Percentiles rank a stretch among this genome's conserved stretches.
phyloP scores from a whole-genome alignment of 768 basidiomycete species.

The Lentinula aciculospora region DNA sequence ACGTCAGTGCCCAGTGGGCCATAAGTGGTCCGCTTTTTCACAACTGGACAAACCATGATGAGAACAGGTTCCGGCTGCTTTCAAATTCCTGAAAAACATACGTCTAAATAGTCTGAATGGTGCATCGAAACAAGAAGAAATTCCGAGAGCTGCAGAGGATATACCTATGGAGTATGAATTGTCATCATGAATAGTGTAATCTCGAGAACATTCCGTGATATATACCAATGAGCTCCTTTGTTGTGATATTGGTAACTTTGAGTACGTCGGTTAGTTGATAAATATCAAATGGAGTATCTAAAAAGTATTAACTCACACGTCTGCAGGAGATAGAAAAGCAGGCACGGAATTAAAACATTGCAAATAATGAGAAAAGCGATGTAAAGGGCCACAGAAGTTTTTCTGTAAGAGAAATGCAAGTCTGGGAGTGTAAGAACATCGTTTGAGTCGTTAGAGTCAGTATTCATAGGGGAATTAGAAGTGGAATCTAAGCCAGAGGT shows the following conservation, averaged over 20 bases:
- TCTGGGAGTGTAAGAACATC: slow-evolving; percentile 2
- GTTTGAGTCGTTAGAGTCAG: not conserved
- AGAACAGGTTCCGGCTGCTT: not conserved
- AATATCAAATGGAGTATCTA: no score
- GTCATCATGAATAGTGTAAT: no score
- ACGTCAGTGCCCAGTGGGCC: slow-evolving; percentile 22
- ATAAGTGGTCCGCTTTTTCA: slow-evolving; percentile 15
- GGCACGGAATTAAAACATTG: slow-evolving; percentile 21
- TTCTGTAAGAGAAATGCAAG: slow-evolving; percentile 1
- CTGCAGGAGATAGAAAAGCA: slow-evolving; percentile 23
- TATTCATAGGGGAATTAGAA: not conserved
- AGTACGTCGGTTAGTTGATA: not conserved
- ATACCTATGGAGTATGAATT: no score
- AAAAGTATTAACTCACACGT: slow-evolving; percentile 13
- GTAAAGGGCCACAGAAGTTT: slow-evolving; percentile 10
- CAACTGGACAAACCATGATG: slow-evolving; percentile 12
- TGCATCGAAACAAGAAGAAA: slow-evolving; percentile 26
- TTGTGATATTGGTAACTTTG: slow-evolving; percentile 14
- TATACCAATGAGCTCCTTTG: no score
- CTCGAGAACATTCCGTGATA: not conserved
- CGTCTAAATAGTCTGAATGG: slow-evolving; percentile 23
- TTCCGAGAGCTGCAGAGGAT: slow-evolving; percentile 22
- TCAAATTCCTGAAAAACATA: slow-evolving; percentile 8
- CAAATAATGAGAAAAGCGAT: slow-evolving; percentile 21
- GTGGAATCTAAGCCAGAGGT: not conserved